Evolutionary conservation across 495 filamentous ascomycete species (phyloP).

Genomic region (Letharia lupina): DNA sequence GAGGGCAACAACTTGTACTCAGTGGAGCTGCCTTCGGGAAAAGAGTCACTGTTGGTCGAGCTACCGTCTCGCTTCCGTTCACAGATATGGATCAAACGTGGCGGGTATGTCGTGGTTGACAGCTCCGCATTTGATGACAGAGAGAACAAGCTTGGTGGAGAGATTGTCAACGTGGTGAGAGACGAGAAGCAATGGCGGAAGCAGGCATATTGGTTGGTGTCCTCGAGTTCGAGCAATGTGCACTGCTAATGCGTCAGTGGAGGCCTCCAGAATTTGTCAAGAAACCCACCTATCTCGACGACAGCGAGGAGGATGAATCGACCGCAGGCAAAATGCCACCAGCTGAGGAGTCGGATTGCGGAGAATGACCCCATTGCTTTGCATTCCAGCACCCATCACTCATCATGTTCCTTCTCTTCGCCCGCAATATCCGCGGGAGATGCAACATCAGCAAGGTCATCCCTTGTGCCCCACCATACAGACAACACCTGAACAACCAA

Average conservation of each 20-base stretch:
- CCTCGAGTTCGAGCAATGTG: background rate
- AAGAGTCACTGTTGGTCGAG: slow-evolving; percentile 60
- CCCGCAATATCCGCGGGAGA: slow-evolving; percentile 2
- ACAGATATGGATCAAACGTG: slow-evolving; percentile 81
- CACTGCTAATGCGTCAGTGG: slow-evolving; percentile 10
- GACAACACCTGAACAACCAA: slow-evolving; percentile 57
- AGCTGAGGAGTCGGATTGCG: slow-evolving; percentile 48
- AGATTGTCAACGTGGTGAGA: slow-evolving; percentile 86
- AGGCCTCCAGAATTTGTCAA: slow-evolving; percentile 80
- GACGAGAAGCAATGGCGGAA: slow-evolving; percentile 91
- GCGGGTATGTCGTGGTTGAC: slow-evolving; percentile 80
- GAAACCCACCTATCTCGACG: slow-evolving; percentile 45
- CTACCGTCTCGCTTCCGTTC: slow-evolving; percentile 74
- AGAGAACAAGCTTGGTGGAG: slow-evolving; percentile 72
- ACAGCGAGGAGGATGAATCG: slow-evolving; percentile 66
- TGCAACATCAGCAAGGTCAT: slow-evolving; percentile 29
- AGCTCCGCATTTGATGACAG: slow-evolving; percentile 55
- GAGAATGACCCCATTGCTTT: slow-evolving; percentile 9
- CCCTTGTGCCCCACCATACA: slow-evolving; percentile 51
- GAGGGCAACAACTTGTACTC: slow-evolving; percentile 83
- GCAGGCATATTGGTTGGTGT: slow-evolving; percentile 71
- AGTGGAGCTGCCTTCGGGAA: slow-evolving; percentile 51
- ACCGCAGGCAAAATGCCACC: slow-evolving; percentile 76
- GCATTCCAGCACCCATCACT: background rate
- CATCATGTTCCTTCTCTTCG: slow-evolving; percentile 4